Base-by-base conservation (phyloP, 1,284 basidiomycete species). In the Cystobasidium slooffiae region DNA sequence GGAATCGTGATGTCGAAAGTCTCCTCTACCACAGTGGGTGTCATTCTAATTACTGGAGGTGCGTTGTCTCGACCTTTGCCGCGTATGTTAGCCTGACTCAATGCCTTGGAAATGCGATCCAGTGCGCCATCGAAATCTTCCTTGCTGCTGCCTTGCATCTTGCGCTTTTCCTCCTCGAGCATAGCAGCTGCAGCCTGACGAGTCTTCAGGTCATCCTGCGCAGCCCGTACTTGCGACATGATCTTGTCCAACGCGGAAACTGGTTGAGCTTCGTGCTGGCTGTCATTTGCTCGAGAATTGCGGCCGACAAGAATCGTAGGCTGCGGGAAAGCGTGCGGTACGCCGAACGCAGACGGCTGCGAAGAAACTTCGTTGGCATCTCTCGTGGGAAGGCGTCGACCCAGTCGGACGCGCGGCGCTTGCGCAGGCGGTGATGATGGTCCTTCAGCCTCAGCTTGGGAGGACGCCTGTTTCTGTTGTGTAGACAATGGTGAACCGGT, bases 241-340 rank as follows among this genome's bases (percentile, higher is more conserved):
- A 73, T 73, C 44, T 73, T 65, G 22, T 73, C 70, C 1, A 73
- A n/a, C 22, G 62, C 62, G 18, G 62, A 66, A 8, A 66, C 41
- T 18, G 49, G 53, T 18, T 46, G 53, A 24, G 37, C 52, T 9
- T 22, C 53, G 31, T 14, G 20, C 20, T 58, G 22, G 6, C 16
- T n/a, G 12, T 68, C 55, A 20, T 31, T 8, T 9, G 24, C 39
- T n/a, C 10, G 22, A 18, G 46, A 18, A 18, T 37, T 20, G 7
- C 46, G 61, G 6, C 59, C 52, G 16, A 73, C 52, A 14, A 73
- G 39, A 44, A 73, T 73, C n/a, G 70, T 73, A 39, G 70, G 70
- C 39, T 66, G 70, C 3, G 70, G 70, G 70, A 73, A 73, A 41
- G 63, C 70, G 49, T 73, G 63, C 46, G 70, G 49, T 31, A 62